Conservation (phyloP, 305 asterid species). For the Stenogyne calaminthoides region DNA sequence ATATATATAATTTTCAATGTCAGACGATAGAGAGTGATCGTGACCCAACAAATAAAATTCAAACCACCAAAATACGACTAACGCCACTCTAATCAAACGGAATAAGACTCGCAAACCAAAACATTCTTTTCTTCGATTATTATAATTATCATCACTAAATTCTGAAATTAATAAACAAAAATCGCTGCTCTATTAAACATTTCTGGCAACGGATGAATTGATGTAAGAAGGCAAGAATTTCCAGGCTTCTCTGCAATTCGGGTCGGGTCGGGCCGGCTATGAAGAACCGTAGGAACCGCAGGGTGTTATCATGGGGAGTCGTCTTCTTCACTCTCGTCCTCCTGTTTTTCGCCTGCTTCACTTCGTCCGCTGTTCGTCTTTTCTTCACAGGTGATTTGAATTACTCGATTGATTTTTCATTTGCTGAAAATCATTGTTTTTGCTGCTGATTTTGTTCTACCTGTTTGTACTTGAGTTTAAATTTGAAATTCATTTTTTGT, state of each 20-base stretch:
- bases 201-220: constrained; percentile 9
- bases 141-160: not conserved
- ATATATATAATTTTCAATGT: not conserved
- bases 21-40: not conserved
- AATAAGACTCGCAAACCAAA: not conserved
- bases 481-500: too few relatives aligned
- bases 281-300: constrained; percentile 46
- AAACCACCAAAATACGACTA: constrained; percentile 11
- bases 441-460: too few relatives aligned
- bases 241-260: not conserved
- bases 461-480: too few relatives aligned
- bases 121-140: not conserved
- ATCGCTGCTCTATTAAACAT: not conserved
- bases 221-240: too few relatives aligned
- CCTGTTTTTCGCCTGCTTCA: constrained; percentile 35
- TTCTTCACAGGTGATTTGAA: constrained; percentile 34
- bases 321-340: constrained; percentile 32
- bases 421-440: too few relatives aligned
- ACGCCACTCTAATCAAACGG: constrained; percentile 23
- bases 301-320: constrained; percentile 27
- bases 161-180: not conserved
- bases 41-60: not conserved
- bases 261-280: constrained; percentile 27
- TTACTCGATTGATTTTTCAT: not conserved
- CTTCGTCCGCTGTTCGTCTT: constrained; percentile 39